Conservation (phyloP, 1,139 yeast species). For the Suhomyces bolitotheri region DNA sequence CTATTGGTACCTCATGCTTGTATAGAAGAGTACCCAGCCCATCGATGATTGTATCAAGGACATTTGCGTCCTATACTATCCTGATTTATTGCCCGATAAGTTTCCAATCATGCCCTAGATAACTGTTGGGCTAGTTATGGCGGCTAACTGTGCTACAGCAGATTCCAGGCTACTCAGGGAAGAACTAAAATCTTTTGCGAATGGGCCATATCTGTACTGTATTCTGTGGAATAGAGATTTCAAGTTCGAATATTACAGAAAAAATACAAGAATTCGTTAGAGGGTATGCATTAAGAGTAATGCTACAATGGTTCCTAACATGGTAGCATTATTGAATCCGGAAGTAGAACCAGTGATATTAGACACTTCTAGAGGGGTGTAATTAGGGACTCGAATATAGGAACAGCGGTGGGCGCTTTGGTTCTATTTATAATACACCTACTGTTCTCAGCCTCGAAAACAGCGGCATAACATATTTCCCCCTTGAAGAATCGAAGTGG, state of each 20-base stretch:
- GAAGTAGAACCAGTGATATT: slow-evolving; percentile 50
- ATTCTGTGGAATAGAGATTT: slow-evolving; percentile 44
- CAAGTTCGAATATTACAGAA: slow-evolving; percentile 39
- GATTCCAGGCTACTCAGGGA: slow-evolving; percentile 35
- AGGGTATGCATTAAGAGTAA: slow-evolving; percentile 39
- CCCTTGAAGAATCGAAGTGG: slow-evolving; percentile 44
- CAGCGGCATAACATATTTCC: slow-evolving; percentile 45
- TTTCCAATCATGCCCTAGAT: too few relatives aligned
- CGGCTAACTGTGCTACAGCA: too few relatives aligned
- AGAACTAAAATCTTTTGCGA: slow-evolving; percentile 54
- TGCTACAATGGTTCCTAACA: slow-evolving; percentile 35
- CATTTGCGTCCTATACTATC: slow-evolving; percentile 47
- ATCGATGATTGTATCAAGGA: slow-evolving; percentile 43
- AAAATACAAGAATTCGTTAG: slow-evolving; percentile 39
- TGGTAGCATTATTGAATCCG: slow-evolving; percentile 40
- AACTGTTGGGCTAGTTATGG: too few relatives aligned
- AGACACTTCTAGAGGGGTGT: slow-evolving; percentile 49
- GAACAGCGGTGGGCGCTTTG: slow-evolving; percentile 32
- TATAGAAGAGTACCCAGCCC: slow-evolving; percentile 44
- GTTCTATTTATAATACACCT: slow-evolving; percentile 46
- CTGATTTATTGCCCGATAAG: too few relatives aligned
- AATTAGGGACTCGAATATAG: slow-evolving; percentile 42
- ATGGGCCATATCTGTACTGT: slow-evolving; percentile 54
- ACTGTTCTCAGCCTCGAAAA: slow-evolving; percentile 30
- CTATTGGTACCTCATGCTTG: slow-evolving; percentile 37